These are phyloP conservation scores for Talaromyces sp. DNA, from an alignment of 2,329 filamentous ascomycete species.

Conservation along the genomic window DNA sequence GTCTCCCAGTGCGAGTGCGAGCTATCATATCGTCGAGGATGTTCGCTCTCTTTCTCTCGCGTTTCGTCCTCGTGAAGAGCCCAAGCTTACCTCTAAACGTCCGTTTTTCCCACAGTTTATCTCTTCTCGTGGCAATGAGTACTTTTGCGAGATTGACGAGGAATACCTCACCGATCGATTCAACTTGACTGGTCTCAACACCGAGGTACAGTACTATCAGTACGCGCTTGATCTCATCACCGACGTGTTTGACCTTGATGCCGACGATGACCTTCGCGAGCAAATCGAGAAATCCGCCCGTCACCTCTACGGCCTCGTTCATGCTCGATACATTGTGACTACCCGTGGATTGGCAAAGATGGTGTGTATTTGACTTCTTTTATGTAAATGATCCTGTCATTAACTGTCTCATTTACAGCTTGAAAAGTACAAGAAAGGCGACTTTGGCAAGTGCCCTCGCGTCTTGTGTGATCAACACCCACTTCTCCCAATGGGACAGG, in stretches of 20 bases:
- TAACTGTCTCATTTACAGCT: slow-evolving; percentile 54
- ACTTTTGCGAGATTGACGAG: slow-evolving; percentile 99
- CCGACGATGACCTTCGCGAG: slow-evolving; percentile 96
- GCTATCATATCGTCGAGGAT: slow-evolving; percentile 1
- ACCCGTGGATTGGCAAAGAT: slow-evolving; percentile 92
- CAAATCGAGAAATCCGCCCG: slow-evolving; percentile 96
- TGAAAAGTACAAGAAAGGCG: slow-evolving; percentile 97
- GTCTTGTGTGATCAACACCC: slow-evolving; percentile 93
- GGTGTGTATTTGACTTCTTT: slow-evolving; percentile 51
- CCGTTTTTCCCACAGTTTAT: slow-evolving; percentile 67
- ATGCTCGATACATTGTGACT: slow-evolving; percentile 94
- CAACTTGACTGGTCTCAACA: slow-evolving; percentile 94
- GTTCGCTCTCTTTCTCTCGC: slow-evolving; percentile 10
- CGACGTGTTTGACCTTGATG: slow-evolving; percentile 97
- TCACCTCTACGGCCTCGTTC: slow-evolving; percentile 91
- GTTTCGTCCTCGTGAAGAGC: slow-evolving; percentile 8
- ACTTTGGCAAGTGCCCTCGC: slow-evolving; percentile 96
- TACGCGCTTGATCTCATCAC: slow-evolving; percentile 97
- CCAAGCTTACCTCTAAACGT: slow-evolving; percentile 9
- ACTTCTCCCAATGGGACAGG: slow-evolving; percentile 88
- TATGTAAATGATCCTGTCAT: neutral
- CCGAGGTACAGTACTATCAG: slow-evolving; percentile 97
- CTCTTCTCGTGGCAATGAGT: slow-evolving; percentile 94
- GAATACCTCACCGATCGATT: slow-evolving; percentile 97
- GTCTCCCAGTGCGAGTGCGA: slow-evolving; percentile 1